Evolutionary conservation across 1,284 basidiomycete species (phyloP), one percentile per base, ranked within the genome.

Genomic region (Tausonia pullulans): DNA sequence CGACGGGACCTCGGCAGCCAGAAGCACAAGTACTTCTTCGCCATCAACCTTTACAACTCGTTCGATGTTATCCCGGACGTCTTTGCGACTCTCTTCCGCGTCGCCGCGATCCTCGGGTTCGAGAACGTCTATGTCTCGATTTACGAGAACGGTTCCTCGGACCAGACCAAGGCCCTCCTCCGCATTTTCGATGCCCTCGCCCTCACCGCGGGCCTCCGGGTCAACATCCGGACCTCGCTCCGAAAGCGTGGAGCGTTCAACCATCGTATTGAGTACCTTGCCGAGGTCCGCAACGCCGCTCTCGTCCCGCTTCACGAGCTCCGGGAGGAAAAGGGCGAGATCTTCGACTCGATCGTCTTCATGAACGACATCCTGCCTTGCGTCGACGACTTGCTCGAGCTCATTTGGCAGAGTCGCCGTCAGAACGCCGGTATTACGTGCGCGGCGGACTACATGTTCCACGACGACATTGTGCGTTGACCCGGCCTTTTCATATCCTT

Each of bases 321-420:
- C 54, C 82, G 93, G 58, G 92, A 95, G 73, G 80, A 86, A 49
- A 86, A 92, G 72, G 87, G 86, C 73, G 92, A 96, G 76, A 85
- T 89, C 68, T 97, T 96, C 69, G 93, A 97, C 78, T 84, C 87
- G 51, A 89, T 97, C 77, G 81, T 97, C 66, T 97, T 97, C 81
- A 96, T 97, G 93, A 97, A 95, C 81, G 93, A 97, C 76, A 87
- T 97, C 74, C 80, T 97, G 46, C 93, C 93, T 13, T 97, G 93
- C 75, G 85, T 94, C 60, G 93, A 97, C 74, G 93, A 97, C 77
- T 77, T 97, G 60, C 84, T 97, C 71, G 93, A 97, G 78, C 84
- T 97, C 72, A 92, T 97, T 73, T 96, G 87, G 87, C 93, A 97
- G 76, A 86, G 83, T 71, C 81, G 93, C 60, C 77, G 80, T 67